Conservation (phyloP, 2,329 filamentous ascomycete species). For the Penicillium frequentans region DNA sequence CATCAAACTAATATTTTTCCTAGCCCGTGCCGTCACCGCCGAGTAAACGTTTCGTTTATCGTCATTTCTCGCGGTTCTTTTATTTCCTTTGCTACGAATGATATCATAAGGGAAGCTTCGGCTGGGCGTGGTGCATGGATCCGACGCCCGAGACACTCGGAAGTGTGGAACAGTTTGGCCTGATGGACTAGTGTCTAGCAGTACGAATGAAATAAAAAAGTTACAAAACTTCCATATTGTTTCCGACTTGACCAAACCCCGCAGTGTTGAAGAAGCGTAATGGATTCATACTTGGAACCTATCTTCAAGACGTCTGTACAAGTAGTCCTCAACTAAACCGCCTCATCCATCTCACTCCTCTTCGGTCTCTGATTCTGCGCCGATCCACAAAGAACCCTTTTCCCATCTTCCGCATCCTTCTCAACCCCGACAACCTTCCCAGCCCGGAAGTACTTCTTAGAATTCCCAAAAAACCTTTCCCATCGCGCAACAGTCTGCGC, state of each 20-base stretch:
- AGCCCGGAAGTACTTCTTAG: constrained; percentile 77
- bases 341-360: constrained; percentile 34
- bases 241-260: not conserved
- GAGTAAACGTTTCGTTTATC: constrained; percentile 42
- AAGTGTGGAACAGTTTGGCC: constrained; percentile 30
- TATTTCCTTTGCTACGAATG: constrained; percentile 39
- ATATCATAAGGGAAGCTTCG: constrained; percentile 39
- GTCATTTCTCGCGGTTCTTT: constrained; percentile 38
- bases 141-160: constrained; percentile 29
- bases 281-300: not conserved
- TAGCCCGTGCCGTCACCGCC: constrained; percentile 47
- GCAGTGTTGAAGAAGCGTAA: not conserved
- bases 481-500: constrained; percentile 72
- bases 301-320: not conserved
- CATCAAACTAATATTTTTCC: constrained; percentile 10
- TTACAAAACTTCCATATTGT: constrained; percentile 26
- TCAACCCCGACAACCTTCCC: constrained; percentile 65
- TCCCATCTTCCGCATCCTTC: constrained; percentile 44
- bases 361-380: constrained; percentile 68
- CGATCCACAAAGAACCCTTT: constrained; percentile 66
- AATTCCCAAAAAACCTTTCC: constrained; percentile 78
- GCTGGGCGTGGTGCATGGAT: constrained; percentile 39
- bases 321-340: not conserved
- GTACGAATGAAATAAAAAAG: constrained; percentile 34
- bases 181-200: constrained; percentile 33